Evolutionary conservation across 2,329 filamentous ascomycete species (phyloP).

Genomic region (Phaeosphaeria sp.): DNA sequence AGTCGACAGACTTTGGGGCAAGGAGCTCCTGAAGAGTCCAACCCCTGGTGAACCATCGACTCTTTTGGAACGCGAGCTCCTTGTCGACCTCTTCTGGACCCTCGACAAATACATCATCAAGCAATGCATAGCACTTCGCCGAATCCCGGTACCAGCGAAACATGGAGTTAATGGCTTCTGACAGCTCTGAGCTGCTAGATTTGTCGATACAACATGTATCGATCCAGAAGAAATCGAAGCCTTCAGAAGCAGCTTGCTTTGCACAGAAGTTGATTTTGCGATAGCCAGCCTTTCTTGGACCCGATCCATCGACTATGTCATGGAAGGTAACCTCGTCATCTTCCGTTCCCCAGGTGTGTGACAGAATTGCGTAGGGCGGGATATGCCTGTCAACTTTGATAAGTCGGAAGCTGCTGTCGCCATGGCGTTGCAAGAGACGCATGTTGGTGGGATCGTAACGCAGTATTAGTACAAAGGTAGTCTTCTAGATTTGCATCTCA

Average conservation of each 20-base stretch:
- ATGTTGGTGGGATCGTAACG: background rate
- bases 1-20: slow-evolving; percentile 20
- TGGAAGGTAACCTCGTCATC: slow-evolving; percentile 4
- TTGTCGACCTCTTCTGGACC: background rate
- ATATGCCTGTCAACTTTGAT: slow-evolving; percentile 2
- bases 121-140: slow-evolving; percentile 7
- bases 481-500: background rate
- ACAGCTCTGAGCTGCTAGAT: slow-evolving; percentile 4
- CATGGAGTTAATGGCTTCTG: slow-evolving; percentile 1
- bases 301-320: slow-evolving; percentile 2
- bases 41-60: slow-evolving; percentile 13
- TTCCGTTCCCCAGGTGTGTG: slow-evolving; percentile 5
- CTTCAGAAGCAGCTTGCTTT: slow-evolving; percentile 5
- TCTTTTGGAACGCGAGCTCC: slow-evolving; percentile 5
- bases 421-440: slow-evolving; percentile 6
- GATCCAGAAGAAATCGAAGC: slow-evolving; percentile 8
- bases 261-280: slow-evolving; percentile 6
- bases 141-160: slow-evolving; percentile 5
- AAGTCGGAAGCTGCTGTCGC: slow-evolving; percentile 4
- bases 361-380: slow-evolving; percentile 5
- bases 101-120: slow-evolving; percentile 7
- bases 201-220: slow-evolving; percentile 7
- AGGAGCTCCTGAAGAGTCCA: slow-evolving; percentile 18
- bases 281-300: slow-evolving; percentile 2
- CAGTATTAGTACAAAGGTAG: background rate